These are phyloP conservation scores for Tylopilus sp. DNA, from an alignment of 768 basidiomycete species.

Conservation along the genomic window DNA sequence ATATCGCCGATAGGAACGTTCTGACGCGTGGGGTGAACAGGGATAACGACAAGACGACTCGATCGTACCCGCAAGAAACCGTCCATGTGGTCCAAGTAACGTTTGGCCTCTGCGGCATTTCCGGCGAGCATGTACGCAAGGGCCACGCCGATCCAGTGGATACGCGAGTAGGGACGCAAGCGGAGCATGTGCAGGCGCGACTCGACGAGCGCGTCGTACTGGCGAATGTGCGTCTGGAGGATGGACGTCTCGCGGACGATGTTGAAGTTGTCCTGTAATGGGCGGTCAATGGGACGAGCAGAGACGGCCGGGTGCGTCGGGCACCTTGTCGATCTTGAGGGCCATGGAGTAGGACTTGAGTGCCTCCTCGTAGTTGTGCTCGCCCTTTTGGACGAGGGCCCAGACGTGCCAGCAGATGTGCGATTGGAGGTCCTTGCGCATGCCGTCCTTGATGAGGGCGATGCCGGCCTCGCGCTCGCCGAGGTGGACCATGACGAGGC, in stretches of 20 bases:
- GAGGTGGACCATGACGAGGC: slow-evolving; percentile 79
- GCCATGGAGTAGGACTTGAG: slow-evolving; percentile 91
- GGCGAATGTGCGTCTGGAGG: slow-evolving; percentile 82
- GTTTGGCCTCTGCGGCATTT: slow-evolving; percentile 64
- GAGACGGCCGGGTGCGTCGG: slow-evolving; percentile 16
- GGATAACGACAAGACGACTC: not conserved
- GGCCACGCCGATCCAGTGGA: slow-evolving; percentile 88
- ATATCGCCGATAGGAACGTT: slow-evolving; percentile 75
- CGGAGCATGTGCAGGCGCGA: slow-evolving; percentile 79
- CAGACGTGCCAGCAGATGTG: slow-evolving; percentile 99
- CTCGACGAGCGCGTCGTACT: slow-evolving; percentile 74
- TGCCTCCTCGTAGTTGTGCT: slow-evolving; percentile 94
- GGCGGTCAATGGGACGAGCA: not conserved
- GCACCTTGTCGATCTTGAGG: slow-evolving; percentile 82
- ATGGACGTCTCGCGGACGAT: slow-evolving; percentile 88
- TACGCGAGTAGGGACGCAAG: slow-evolving; percentile 76
- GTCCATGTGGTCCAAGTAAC: slow-evolving; percentile 71
- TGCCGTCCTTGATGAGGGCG: slow-evolving; percentile 80
- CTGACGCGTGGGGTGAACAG: slow-evolving; percentile 34
- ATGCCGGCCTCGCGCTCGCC: slow-evolving; percentile 78
- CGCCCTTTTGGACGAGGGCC: slow-evolving; percentile 89
- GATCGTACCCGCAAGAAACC: slow-evolving; percentile 59
- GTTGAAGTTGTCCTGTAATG: slow-evolving; percentile 82
- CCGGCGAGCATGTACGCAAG: slow-evolving; percentile 86
- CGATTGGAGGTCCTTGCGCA: slow-evolving; percentile 75